These are phyloP conservation scores for Geum urbanum DNA, from an alignment of 306 rosid genomes.

Conservation along the genomic window DNA sequence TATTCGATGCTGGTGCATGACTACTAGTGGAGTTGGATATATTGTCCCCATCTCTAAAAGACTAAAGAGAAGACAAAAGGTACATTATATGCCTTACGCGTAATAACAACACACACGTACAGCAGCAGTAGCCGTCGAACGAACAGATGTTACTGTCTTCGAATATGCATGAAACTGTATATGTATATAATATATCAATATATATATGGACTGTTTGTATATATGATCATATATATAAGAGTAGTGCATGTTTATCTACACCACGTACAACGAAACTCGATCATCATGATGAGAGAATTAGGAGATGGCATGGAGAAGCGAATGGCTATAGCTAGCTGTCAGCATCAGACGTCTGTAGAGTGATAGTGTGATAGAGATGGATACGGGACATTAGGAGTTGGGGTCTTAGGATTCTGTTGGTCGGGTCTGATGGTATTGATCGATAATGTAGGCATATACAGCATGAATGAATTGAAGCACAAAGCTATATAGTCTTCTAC, in stretches of 20 bases:
- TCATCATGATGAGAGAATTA: not conserved
- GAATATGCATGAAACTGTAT: not conserved
- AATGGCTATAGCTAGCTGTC: slow-evolving; percentile 12
- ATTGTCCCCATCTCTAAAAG: slow-evolving; percentile 16
- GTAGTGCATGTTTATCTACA: not conserved
- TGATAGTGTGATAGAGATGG: slow-evolving; percentile 7
- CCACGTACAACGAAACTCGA: not conserved
- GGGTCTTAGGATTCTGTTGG: slow-evolving; percentile 12
- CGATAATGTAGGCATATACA: slow-evolving; percentile 1
- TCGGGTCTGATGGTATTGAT: slow-evolving; percentile 12
- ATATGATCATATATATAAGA: no score
- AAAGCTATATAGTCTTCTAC: not conserved
- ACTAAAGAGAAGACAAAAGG: slow-evolving; percentile 11
- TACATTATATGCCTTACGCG: slow-evolving; percentile 26
- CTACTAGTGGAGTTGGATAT: not conserved
- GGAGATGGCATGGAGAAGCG: not conserved
- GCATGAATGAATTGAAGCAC: not conserved
- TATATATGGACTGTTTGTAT: no score
- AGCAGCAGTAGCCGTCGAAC: slow-evolving; percentile 29
- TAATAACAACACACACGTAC: slow-evolving; percentile 19
- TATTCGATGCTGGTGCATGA: slow-evolving; percentile 11
- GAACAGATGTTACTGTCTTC: not conserved
- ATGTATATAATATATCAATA: no score
- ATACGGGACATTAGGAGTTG: slow-evolving; percentile 15
- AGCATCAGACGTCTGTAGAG: slow-evolving; percentile 5